Evolutionary conservation across 2,329 filamentous ascomycete species (phyloP).

Genomic region (Diaporthe citriasiana): DNA sequence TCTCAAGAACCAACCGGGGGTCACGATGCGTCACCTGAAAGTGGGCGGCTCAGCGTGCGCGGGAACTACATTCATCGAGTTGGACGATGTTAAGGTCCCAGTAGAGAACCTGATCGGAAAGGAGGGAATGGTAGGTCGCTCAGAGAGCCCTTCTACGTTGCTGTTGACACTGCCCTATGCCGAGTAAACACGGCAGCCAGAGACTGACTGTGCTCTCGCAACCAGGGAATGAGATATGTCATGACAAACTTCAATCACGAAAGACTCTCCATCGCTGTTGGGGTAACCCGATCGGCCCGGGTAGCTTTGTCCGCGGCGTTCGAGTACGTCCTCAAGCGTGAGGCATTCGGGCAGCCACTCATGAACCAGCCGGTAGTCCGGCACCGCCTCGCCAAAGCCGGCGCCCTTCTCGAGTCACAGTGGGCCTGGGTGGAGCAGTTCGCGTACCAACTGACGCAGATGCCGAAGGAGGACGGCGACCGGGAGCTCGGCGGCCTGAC

Average conservation of each 20-base stretch:
- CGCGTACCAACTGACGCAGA: constrained; percentile 76
- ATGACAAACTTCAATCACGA: constrained; percentile 89
- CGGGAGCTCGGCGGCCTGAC: constrained; percentile 78
- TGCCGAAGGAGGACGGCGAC: constrained; percentile 72
- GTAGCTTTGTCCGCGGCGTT: constrained; percentile 55
- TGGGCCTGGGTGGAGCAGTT: constrained; percentile 82
- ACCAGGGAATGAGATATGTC: constrained; percentile 78
- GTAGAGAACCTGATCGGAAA: constrained; percentile 77
- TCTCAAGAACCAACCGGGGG: constrained; percentile 75
- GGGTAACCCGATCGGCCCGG: constrained; percentile 70
- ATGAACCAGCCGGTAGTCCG: constrained; percentile 83
- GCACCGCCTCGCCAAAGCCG: constrained; percentile 79
- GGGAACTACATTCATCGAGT: constrained; percentile 82
- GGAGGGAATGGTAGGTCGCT: constrained; percentile 63
- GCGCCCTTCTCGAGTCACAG: constrained; percentile 76
- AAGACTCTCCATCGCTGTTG: constrained; percentile 75
- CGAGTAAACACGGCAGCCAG: neutral
- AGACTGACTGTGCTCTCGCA: neutral
- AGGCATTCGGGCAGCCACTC: constrained; percentile 63
- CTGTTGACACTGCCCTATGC: neutral
- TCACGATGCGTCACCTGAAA: constrained; percentile 76
- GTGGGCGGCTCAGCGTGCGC: constrained; percentile 75
- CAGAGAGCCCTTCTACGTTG: neutral
- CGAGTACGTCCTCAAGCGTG: constrained; percentile 55
- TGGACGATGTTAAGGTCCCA: constrained; percentile 81